Evolutionary conservation across 2,329 filamentous ascomycete genomes (phyloP), one percentile per base, ranked within the genome.

Genomic region (Aspergillus thermomutatus): DNA sequence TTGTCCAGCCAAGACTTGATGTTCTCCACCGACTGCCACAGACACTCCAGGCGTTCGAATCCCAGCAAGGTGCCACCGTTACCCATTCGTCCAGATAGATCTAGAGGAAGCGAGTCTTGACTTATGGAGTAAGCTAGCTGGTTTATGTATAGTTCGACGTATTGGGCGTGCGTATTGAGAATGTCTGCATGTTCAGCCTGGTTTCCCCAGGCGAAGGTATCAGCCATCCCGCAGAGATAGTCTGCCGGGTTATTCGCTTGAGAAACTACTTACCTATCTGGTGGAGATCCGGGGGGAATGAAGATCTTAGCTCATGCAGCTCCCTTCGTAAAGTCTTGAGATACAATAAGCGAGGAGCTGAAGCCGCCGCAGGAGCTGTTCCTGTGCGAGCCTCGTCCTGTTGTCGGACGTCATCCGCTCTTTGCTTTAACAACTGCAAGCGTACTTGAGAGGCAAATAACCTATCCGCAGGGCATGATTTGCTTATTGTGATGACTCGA

Each of bases 391-490:
- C 51, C 48, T 73, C 67, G 2, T 67, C 63, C 41, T 69, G 67
- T 34, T 71, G 66, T 40, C 69, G 71, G 17, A 72, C 50, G 8
- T 72, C 56, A 9, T 64, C 53, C 11, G 72, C 69, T 59, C 60
- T 65, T 52, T 73, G 67, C 34, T 66, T 68, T 4, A 77, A 51
- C 10, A 73, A 52, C 46, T 77, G 74, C 55, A 77, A 57, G 31
- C 70, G 74, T 8, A 76, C 68, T 61, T 77, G 75, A 27, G 65
- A 56, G 8, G 66, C 65, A 46, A 77, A 71, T 9, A 62, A 26
- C 10, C 63, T 60, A 58, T 77, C 74, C 1, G 63, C 56, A 4
- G 64, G 59, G 34, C 61, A 72, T 25, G 62, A 46, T 3, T 65
- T 63, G 54, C 55, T 71, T 1, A 57, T 58, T 43, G 57, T 57